Conservation (phyloP, 495 filamentous ascomycete genomes). For the Penicillium canescens region DNA sequence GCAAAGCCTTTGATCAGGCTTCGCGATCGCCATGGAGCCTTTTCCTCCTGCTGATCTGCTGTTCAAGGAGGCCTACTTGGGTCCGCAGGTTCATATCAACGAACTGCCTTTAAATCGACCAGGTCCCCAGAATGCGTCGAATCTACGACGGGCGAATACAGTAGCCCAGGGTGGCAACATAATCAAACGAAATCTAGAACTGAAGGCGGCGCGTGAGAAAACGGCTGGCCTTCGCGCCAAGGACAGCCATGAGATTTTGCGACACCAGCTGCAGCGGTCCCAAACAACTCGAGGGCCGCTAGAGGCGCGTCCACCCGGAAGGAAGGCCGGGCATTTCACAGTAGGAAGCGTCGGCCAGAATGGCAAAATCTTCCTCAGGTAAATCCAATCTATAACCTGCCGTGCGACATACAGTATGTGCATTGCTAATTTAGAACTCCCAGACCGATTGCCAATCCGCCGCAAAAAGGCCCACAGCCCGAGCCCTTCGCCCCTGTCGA, state of each 20-base stretch:
- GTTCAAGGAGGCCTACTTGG: conserved; percentile 15
- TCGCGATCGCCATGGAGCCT: conserved; percentile 23
- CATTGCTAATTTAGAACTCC: conserved; percentile 27
- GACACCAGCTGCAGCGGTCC: conserved; percentile 42
- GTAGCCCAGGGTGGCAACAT: conserved; percentile 38
- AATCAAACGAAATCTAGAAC: conserved; percentile 33
- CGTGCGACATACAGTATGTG: conserved; percentile 14
- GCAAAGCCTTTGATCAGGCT: background rate
- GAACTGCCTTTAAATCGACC: conserved; percentile 18
- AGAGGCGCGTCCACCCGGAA: conserved; percentile 34
- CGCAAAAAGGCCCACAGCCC: conserved; percentile 32
- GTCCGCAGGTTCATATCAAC: conserved; percentile 20
- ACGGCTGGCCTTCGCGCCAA: conserved; percentile 40
- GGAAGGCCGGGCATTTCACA: conserved; percentile 77
- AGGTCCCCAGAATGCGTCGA: conserved; percentile 25
- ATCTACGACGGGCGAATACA: conserved; percentile 44
- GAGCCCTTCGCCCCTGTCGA: conserved; percentile 30
- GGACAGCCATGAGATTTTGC: conserved; percentile 49
- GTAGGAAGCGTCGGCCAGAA: conserved; percentile 94
- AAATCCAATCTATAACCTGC: conserved; percentile 28
- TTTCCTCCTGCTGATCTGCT: conserved; percentile 19
- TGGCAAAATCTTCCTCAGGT: conserved; percentile 93
- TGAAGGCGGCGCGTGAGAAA: conserved; percentile 32
- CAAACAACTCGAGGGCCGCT: conserved; percentile 30
- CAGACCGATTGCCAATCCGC: conserved; percentile 52